A percentile compares a stretch with the other conserved stretches of the same genome.
These are phyloP conservation scores for Taiozyma sp. DNA, from an alignment of 1,139 yeast species.

Conservation along the genomic window DNA sequence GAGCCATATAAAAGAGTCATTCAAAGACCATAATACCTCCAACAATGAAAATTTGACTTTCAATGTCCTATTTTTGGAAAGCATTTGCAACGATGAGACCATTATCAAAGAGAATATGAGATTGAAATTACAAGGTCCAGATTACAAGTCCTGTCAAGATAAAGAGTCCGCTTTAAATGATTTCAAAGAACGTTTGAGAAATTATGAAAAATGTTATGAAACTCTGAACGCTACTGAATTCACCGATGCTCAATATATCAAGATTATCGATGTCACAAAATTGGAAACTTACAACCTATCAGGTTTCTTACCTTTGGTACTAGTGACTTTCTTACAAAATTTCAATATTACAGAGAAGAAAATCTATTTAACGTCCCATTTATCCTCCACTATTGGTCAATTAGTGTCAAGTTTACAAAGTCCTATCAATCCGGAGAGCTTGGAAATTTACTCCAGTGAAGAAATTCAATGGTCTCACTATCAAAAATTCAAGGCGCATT, in stretches of 20 bases:
- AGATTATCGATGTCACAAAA: constrained; percentile 88
- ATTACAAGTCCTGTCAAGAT: constrained; percentile 62
- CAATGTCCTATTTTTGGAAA: constrained; percentile 72
- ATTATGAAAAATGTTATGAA: constrained; percentile 79
- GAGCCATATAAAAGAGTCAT: constrained; percentile 26
- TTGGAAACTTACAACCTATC: constrained; percentile 76
- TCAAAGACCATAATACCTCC: constrained; percentile 48
- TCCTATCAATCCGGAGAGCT: constrained; percentile 1
- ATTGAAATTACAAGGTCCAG: constrained; percentile 81
- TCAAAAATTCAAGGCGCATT: neutral
- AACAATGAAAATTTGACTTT: constrained; percentile 39
- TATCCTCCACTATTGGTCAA: constrained; percentile 1
- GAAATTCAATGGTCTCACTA: neutral
- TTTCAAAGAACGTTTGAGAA: constrained; percentile 66
- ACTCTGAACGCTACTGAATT: constrained; percentile 67
- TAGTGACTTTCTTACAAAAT: constrained; percentile 16
- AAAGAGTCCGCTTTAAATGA: constrained; percentile 67
- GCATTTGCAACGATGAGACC: constrained; percentile 66
- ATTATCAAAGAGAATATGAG: constrained; percentile 71
- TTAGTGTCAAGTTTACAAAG: constrained; percentile 1
- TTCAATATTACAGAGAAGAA: constrained; percentile 18
- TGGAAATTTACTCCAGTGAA: constrained; percentile 3
- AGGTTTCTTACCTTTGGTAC: constrained; percentile 48
- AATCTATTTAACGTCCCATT: constrained; percentile 15
- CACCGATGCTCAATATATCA: constrained; percentile 32